These are phyloP conservation scores for Quercus berberidifolia DNA, from an alignment of 306 rosid species.

Conservation along the genomic window DNA sequence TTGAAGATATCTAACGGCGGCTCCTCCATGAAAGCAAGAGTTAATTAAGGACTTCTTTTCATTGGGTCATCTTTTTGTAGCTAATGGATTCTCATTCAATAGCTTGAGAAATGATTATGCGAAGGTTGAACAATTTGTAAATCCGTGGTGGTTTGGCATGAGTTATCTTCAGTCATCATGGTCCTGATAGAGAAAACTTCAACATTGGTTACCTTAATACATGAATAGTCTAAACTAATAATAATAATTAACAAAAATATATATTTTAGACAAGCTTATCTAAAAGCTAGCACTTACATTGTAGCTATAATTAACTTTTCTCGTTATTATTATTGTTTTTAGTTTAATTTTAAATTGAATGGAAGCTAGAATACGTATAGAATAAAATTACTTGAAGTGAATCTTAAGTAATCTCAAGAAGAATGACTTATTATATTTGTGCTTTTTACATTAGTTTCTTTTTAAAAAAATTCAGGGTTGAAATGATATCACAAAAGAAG, in stretches of 20 bases:
- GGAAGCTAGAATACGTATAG: no score
- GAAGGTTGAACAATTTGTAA: slow-evolving; percentile 72
- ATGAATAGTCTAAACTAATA: no score
- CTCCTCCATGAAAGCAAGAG: not conserved
- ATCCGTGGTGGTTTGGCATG: slow-evolving; percentile 82
- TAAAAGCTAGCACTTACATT: no score
- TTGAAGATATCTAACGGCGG: slow-evolving; percentile 12
- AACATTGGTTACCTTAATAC: no score
- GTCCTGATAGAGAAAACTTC: slow-evolving; percentile 33
- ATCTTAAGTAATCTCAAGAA: not conserved
- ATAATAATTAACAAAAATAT: no score
- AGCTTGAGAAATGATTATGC: slow-evolving; percentile 57
- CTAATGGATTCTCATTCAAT: slow-evolving; percentile 33
- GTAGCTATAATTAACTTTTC: no score
- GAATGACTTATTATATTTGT: not conserved
- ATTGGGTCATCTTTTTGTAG: not conserved
- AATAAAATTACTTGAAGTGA: not conserved
- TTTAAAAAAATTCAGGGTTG: not conserved
- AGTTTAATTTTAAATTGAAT: no score
- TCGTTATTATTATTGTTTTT: no score
- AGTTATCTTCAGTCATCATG: slow-evolving; percentile 60
- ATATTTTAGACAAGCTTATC: no score
- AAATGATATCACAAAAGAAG: not conserved
- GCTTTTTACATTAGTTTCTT: not conserved
- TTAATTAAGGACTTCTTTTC: not conserved